phyloP scores from a whole-genome alignment of 2,329 filamentous ascomycete species.

The Pseudogymnoascus sp. region DNA sequence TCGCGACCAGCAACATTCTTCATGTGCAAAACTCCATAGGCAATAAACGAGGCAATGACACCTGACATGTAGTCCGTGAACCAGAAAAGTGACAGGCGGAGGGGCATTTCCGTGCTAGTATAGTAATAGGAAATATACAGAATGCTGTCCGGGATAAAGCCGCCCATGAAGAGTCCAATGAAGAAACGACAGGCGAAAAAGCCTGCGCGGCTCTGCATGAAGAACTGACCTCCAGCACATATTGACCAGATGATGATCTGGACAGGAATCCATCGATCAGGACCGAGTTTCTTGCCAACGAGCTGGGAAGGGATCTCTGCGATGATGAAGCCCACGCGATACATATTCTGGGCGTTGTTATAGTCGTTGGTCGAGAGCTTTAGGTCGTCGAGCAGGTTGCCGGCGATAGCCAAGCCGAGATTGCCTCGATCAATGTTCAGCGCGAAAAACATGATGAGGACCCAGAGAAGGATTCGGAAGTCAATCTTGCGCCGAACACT shows the following conservation, averaged over 20 bases:
- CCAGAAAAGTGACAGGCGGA: conserved; percentile 19
- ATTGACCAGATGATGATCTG: conserved; percentile 43
- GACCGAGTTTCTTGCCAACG: conserved; percentile 47
- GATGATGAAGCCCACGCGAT: conserved; percentile 43
- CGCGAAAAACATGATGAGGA: conserved; percentile 42
- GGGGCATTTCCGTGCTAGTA: conserved; percentile 17
- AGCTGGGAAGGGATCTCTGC: conserved; percentile 56
- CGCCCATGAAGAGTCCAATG: conserved; percentile 17
- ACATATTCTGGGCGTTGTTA: conserved; percentile 48
- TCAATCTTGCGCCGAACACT: conserved; percentile 30
- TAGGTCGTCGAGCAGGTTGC: conserved; percentile 51
- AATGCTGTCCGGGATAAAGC: conserved; percentile 50
- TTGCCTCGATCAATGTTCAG: conserved; percentile 55
- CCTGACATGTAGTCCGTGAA: conserved; percentile 11
- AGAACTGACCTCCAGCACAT: conserved; percentile 38
- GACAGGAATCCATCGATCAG: conserved; percentile 43
- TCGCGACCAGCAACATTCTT: conserved; percentile 42
- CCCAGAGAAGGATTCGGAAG: conserved; percentile 31
- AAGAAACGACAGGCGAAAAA: conserved; percentile 37
- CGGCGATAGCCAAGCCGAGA: conserved; percentile 48
- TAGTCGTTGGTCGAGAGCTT: conserved; percentile 37
- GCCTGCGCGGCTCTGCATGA: conserved; percentile 34
- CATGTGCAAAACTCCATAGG: conserved; percentile 46
- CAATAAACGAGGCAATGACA: conserved; percentile 17
- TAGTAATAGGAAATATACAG: conserved; percentile 20